Base-by-base conservation (phyloP, 202 grass and related monocot genomes). In the Alloteropsis angusta region DNA sequence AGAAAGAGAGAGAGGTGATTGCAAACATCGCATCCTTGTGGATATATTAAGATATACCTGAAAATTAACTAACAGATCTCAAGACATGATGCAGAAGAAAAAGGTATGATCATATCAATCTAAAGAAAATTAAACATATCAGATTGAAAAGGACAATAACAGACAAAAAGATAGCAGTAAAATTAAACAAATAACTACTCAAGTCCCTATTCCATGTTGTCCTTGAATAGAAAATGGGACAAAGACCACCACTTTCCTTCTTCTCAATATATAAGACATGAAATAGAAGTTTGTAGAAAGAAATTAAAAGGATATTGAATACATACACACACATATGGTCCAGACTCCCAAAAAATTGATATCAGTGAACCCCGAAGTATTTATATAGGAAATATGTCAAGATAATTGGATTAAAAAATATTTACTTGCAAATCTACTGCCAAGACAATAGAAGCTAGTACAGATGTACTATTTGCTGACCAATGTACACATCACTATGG, bases 21-120 rank as follows among this genome's bases (percentile, higher is more conserved):
- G 75, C 87, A 88, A 63, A 95, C 95, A 82, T 98, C 95, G 59
- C 95, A 98, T 80, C 95, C 95, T 87, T 98, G 95, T 59, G 95
- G 92, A 52, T 98, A 98, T 58, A 98, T 98, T 79, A 98, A 85
- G 76, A 98, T 98, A 58, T 98, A 98, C 95, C 95, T 98, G 84
- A 44, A 86, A 87, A 80, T 56, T 23, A 76, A 63, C 71, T 53
- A 65, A 83, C 39, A 77, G 37, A 61, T 76, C 73, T 60, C 34
- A 82, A 81, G 28, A 43, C 9, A 28, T 81, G 47, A 49, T 59
- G 47, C 62, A 57, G 14, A 83, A 64, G 26, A 50, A 76, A 84
- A 75, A 4, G 12, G 38, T 56, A 52, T 64, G 9, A 65, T 19
- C 28, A 6, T 45, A 75, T 16, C 47, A 39, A 57, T 56, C 54